Conservation (phyloP, 2,329 filamentous ascomycete species). For the Microcyclosporella mali region DNA sequence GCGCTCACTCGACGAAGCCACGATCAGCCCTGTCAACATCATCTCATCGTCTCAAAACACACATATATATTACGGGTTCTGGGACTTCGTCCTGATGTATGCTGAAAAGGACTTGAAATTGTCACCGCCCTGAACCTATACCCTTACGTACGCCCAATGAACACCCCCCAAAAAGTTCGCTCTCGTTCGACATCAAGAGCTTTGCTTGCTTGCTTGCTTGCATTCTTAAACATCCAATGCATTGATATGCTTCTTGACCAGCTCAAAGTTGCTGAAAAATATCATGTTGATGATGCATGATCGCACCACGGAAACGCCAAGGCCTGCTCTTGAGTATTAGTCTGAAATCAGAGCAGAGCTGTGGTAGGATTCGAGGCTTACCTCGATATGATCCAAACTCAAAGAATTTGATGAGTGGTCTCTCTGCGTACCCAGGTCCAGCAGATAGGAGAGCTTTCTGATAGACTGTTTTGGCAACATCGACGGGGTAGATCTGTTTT, state of each 20-base stretch:
- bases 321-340: slow-evolving; percentile 27
- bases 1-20: too few relatives aligned
- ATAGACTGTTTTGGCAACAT: slow-evolving; percentile 79
- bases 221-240: slow-evolving; percentile 17
- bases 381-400: slow-evolving; percentile 74
- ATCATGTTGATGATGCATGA: slow-evolving; percentile 80
- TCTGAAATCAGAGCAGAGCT: too few relatives aligned
- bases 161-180: not conserved
- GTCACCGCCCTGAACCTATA: not conserved
- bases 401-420: slow-evolving; percentile 71
- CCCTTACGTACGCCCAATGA: not conserved
- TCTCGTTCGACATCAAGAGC: not conserved
- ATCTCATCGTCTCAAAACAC: too few relatives aligned
- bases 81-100: too few relatives aligned
- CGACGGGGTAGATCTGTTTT: slow-evolving; percentile 54
- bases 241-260: slow-evolving; percentile 60
- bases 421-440: slow-evolving; percentile 42
- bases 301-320: slow-evolving; percentile 75
- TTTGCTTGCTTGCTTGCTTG: not conserved
- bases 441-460: slow-evolving; percentile 72
- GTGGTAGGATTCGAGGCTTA: slow-evolving; percentile 19
- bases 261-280: slow-evolving; percentile 84
- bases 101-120: too few relatives aligned
- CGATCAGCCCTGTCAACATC: too few relatives aligned
- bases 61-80: too few relatives aligned